Base-by-base conservation (phyloP, 1,284 basidiomycete genomes). In the Fomitopsis schrenkii region DNA sequence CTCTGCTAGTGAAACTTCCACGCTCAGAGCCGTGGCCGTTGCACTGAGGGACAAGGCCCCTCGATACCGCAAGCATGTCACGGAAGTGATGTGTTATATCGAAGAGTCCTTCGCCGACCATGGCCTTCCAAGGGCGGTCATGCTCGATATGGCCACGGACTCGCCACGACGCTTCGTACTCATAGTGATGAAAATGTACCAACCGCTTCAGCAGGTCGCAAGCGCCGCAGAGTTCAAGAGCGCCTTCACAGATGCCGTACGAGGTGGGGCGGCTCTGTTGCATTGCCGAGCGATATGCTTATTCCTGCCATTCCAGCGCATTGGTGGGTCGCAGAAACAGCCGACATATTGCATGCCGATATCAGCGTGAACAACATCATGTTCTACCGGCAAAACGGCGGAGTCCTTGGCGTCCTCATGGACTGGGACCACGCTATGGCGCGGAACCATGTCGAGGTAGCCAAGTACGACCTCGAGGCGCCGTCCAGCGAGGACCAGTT, bases 281-380 rank as follows among this genome's bases (percentile, higher is more conserved):
- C 8, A 14, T 28, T 50, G 15, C 28, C 4, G 14, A 10, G 7
- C 15, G 28, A 33, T 15, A 28, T 2, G 15, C 17, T 33, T 1
- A 33, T 28, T 17, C 30, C 10, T 26, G 45, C 28, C 22, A 36
- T 40, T 8, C 26, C 45, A 62, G 62, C 44, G 19, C 61, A 62
- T 33, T 36, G 38, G 17, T 62, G 58, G 58, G 30, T 54, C 5
- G 60, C 26, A 17, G 46, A 62, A 30, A 44, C 36, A 3, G 40
- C 54, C 14, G 54, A 41, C 14, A 38, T 62, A n/a, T 46, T 62
- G 14, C 70, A 74, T 57, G 61, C 68, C 26, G 72, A 74, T 54
- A 60, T 73, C 36, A 72, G 68, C 57, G 64, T 64, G 26, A 64
- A 55, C 22, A 73, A 71, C 57, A 57, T 74, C 14, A 73, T 74